Evolutionary conservation across 139 green algal genomes (phyloP).

Genomic region (Trebouxia sp.): DNA sequence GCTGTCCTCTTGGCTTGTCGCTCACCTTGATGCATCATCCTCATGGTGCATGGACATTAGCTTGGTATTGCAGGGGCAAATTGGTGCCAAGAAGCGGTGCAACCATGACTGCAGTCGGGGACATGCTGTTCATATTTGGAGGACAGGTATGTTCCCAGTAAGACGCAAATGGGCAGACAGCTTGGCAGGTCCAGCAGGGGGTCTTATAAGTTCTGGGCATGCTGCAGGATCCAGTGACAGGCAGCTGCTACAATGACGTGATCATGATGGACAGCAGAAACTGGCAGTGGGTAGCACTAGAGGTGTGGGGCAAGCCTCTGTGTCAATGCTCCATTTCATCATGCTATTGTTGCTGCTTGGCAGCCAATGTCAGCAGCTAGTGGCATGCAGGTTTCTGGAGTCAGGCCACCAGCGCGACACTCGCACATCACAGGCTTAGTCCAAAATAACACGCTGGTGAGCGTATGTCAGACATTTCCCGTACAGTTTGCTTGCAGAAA

Average conservation of each 20-base stretch:
- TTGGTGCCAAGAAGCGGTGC: constrained; percentile 53
- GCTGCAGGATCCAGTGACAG: constrained; percentile 51
- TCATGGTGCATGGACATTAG: neutral
- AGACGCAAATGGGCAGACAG: too few species aligned
- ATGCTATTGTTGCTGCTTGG: neutral
- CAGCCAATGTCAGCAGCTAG: too few species aligned
- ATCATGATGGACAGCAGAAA: constrained; percentile 50
- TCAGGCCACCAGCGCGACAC: constrained; percentile 51
- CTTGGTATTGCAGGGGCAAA: constrained; percentile 44
- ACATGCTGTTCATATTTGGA: constrained; percentile 62
- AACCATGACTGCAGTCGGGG: constrained; percentile 46
- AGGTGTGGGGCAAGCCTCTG: constrained; percentile 37
- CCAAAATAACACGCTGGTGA: neutral
- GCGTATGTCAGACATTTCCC: neutral
- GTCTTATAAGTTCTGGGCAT: too few species aligned
- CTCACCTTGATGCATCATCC: too few species aligned
- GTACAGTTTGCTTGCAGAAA: neutral
- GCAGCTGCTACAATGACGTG: constrained; percentile 54
- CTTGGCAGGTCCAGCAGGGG: too few species aligned
- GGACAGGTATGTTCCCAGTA: constrained; percentile 71
- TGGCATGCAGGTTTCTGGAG: constrained; percentile 28
- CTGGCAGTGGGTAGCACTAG: constrained; percentile 49
- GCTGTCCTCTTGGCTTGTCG: too few species aligned
- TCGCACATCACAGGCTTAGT: constrained; percentile 56
- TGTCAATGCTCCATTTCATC: neutral